These are phyloP conservation scores for Xerocomellus amylosporus DNA, from an alignment of 768 basidiomycete species.

Conservation along the genomic window DNA sequence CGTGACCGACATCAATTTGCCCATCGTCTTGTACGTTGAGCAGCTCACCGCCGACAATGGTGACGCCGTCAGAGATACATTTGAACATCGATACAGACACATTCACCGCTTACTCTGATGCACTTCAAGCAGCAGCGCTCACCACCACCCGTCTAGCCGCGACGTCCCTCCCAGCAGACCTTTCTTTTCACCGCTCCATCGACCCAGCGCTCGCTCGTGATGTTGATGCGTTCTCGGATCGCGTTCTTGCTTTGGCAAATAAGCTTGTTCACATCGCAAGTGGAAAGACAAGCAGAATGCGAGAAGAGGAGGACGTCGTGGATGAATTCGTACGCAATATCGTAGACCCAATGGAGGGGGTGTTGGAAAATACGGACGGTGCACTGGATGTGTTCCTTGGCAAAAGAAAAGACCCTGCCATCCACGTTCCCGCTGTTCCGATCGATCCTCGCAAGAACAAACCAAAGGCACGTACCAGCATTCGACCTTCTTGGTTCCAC, in stretches of 20 bases:
- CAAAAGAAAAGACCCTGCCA: slow-evolving; percentile 61
- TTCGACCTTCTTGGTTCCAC: not conserved
- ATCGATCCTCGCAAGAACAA: slow-evolving; percentile 17
- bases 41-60: slow-evolving; percentile 12
- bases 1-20: slow-evolving; percentile 9
- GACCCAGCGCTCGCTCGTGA: slow-evolving; percentile 65
- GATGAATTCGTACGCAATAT: slow-evolving; percentile 78
- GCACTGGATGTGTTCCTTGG: slow-evolving; percentile 79
- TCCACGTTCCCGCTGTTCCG: slow-evolving; percentile 49
- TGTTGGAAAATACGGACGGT: slow-evolving; percentile 84
- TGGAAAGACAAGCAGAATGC: slow-evolving; percentile 39
- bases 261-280: slow-evolving; percentile 54
- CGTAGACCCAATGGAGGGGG: slow-evolving; percentile 80
- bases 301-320: slow-evolving; percentile 74
- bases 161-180: slow-evolving; percentile 62
- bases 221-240: slow-evolving; percentile 65
- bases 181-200: slow-evolving; percentile 88
- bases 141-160: slow-evolving; percentile 61
- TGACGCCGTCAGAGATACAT: not conserved
- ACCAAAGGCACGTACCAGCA: slow-evolving; percentile 30
- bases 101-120: slow-evolving; percentile 55
- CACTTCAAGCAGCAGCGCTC: slow-evolving; percentile 60
- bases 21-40: not conserved
- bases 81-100: slow-evolving; percentile 20
- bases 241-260: slow-evolving; percentile 66